phyloP scores from a whole-genome alignment of 495 filamentous ascomycete species.

The Penicillium cataractarum region DNA sequence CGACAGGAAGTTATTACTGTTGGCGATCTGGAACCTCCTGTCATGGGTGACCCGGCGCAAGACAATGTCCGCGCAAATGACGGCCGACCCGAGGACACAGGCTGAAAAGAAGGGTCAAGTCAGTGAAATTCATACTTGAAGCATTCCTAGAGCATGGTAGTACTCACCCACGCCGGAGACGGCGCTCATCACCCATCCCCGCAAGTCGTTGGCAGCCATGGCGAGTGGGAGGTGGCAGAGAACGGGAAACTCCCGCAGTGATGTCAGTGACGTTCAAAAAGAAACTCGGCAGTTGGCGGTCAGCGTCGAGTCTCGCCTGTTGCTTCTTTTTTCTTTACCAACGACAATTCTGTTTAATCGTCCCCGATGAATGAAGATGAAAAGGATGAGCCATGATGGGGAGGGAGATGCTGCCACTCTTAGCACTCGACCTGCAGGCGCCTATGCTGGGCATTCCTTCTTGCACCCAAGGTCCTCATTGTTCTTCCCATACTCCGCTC shows the following conservation, averaged over 20 bases:
- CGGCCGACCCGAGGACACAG: constrained; percentile 75
- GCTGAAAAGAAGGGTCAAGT: constrained; percentile 50
- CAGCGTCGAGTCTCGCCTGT: neutral
- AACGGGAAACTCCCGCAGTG: constrained; percentile 16
- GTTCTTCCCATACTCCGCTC: neutral
- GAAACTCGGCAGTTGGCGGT: constrained; percentile 24
- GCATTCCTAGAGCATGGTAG: neutral
- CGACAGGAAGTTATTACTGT: constrained; percentile 85
- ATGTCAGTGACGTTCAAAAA: constrained; percentile 20
- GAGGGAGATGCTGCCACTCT: neutral
- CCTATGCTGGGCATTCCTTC: constrained; percentile 14
- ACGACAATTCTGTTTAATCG: neutral
- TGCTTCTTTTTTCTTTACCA: neutral
- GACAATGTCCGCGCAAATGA: constrained; percentile 85
- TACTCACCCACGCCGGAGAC: constrained; percentile 77
- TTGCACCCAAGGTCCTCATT: constrained; percentile 29
- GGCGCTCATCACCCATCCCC: constrained; percentile 90
- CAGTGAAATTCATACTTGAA: neutral
- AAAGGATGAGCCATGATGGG: neutral
- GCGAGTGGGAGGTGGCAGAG: constrained; percentile 23
- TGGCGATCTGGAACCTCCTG: constrained; percentile 81
- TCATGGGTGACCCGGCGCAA: constrained; percentile 71
- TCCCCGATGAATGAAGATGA: neutral
- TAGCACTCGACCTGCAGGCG: neutral
- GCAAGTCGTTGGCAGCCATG: constrained; percentile 72